Percentiles rank a stretch among this genome's conserved stretches.
phyloP scores from a whole-genome alignment of 2,329 filamentous ascomycete genomes.

The Albophoma yamanashiensis region DNA sequence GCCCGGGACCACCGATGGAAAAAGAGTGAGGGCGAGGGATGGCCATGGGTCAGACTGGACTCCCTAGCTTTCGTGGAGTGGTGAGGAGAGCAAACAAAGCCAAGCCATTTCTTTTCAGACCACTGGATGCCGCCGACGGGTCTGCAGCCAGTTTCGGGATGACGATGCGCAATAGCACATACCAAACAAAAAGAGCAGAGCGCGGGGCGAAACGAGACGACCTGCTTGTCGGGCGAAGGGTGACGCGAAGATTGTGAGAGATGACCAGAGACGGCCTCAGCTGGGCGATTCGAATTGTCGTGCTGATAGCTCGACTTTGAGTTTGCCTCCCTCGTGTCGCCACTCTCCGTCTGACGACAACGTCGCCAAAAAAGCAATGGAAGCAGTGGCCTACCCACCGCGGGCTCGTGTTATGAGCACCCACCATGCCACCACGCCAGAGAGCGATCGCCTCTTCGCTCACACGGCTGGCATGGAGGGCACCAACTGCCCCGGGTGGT shows the following conservation, averaged over 20 bases:
- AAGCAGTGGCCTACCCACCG: background rate
- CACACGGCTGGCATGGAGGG: background rate
- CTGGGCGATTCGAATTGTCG: background rate
- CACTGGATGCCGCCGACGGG: background rate
- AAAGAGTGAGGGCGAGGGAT: background rate
- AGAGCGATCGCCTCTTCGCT: no score
- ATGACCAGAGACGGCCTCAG: background rate
- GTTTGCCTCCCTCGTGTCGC: background rate
- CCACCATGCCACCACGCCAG: background rate
- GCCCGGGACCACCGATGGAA: background rate
- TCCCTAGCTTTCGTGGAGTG: background rate
- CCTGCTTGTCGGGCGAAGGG: background rate
- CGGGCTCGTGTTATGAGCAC: background rate
- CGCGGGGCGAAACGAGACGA: background rate
- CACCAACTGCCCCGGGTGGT: background rate
- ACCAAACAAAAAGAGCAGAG: background rate
- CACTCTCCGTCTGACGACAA: background rate
- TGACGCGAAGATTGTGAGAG: background rate
- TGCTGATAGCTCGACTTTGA: background rate
- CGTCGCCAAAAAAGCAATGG: background rate
- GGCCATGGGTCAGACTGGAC: background rate
- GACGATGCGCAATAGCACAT: background rate
- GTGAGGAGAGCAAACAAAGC: background rate
- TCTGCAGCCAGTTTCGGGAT: background rate
- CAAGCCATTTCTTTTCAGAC: background rate